These are phyloP conservation scores for Favolaschia claudopus DNA, from an alignment of 768 basidiomycete species.

Conservation along the genomic window DNA sequence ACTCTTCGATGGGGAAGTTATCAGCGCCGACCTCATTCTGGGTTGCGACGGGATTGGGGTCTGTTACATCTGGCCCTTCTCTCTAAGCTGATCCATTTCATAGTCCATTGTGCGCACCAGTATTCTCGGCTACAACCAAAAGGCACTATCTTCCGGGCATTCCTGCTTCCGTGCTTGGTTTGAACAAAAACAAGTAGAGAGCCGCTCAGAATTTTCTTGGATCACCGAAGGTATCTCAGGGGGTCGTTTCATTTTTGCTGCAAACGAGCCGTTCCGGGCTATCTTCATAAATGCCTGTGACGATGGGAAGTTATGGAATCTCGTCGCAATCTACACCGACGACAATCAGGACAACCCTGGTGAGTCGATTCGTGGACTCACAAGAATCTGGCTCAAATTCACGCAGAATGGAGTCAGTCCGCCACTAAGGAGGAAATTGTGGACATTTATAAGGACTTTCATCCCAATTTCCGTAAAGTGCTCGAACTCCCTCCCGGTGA, in stretches of 20 bases:
- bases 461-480: background rate
- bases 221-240: slow-evolving; percentile 3
- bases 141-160: background rate
- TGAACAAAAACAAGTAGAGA: background rate
- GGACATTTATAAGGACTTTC: background rate
- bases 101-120: slow-evolving; percentile 5
- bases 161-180: slow-evolving; percentile 7
- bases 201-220: background rate
- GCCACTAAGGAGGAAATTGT: background rate
- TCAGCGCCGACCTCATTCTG: background rate
- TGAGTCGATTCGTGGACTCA: background rate
- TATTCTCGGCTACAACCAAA: background rate
- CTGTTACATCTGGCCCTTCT: background rate
- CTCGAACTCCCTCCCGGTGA: background rate
- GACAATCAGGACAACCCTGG: background rate
- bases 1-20: background rate
- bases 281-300: slow-evolving; percentile 8
- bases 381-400: background rate
- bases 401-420: slow-evolving; percentile 3
- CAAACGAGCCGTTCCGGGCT: slow-evolving; percentile 7
- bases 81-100: background rate
- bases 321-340: slow-evolving; percentile 1
- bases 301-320: background rate
- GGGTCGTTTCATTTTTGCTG: background rate
- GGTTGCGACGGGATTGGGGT: slow-evolving; percentile 8